Conservation (phyloP, 2,329 filamentous ascomycete species). For the Blumeria hordei region DNA sequence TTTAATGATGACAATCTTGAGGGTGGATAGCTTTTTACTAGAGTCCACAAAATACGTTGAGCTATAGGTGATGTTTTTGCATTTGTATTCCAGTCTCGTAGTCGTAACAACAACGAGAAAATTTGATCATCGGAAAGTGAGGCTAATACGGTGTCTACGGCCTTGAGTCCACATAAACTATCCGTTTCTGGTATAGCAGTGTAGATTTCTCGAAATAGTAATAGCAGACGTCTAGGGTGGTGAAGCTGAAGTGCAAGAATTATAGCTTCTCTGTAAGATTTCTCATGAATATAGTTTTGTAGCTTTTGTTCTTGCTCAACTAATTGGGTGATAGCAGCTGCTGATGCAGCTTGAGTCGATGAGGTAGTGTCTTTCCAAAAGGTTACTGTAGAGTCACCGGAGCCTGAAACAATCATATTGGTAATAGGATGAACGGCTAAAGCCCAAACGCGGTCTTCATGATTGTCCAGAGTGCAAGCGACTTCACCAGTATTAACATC, state of each 20-base stretch:
- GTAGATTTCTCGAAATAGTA: conserved; percentile 62
- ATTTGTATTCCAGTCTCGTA: conserved; percentile 96
- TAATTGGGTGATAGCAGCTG: conserved; percentile 48
- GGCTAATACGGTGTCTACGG: conserved; percentile 67
- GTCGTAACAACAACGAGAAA: conserved; percentile 52
- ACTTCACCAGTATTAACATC: conserved; percentile 65
- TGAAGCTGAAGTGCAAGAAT: conserved; percentile 80
- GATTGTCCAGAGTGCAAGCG: conserved; percentile 82
- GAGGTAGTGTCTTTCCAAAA: conserved; percentile 90
- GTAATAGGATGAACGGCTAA: conserved; percentile 45
- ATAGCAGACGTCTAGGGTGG: conserved; percentile 68
- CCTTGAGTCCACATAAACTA: conserved; percentile 37
- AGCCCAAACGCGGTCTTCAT: conserved; percentile 89
- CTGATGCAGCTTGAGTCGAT: conserved; percentile 50
- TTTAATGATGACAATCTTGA: conserved; percentile 50
- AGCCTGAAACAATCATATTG: conserved; percentile 66
- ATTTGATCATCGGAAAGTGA: conserved; percentile 65
- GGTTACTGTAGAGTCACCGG: conserved; percentile 74
- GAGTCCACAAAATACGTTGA: conserved; percentile 57
- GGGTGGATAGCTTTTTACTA: conserved; percentile 63
- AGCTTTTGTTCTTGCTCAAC: conserved; percentile 89
- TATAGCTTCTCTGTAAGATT: conserved; percentile 82
- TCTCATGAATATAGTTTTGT: conserved; percentile 72
- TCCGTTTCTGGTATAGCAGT: conserved; percentile 32
- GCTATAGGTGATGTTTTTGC: conserved; percentile 65